Conservation (phyloP, 83 land plant genomes). For the Thuja plicata region DNA sequence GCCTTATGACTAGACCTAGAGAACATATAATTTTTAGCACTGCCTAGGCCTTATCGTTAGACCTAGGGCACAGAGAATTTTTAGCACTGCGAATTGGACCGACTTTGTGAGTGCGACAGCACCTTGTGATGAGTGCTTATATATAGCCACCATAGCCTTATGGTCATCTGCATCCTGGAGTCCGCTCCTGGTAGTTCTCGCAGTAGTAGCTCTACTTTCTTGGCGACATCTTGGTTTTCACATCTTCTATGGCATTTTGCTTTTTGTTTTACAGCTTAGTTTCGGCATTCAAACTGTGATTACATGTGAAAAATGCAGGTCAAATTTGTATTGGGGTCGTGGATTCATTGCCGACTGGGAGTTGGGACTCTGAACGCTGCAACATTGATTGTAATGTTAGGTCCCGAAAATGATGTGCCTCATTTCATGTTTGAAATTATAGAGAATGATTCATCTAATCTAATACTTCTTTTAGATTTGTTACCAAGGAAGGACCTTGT, state of each 20-base stretch:
- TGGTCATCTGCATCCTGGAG: background rate
- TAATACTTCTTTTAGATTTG: conserved; percentile 31
- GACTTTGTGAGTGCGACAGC: background rate
- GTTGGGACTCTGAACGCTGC: conserved; percentile 31
- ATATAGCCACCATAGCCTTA: background rate
- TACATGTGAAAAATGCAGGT: conserved; percentile 18
- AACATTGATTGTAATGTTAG: conserved; percentile 26
- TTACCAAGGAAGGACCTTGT: conserved; percentile 43
- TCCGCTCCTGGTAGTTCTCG: background rate
- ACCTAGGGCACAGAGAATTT: background rate
- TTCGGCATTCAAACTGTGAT: background rate
- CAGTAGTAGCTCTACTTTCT: background rate
- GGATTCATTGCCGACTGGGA: conserved; percentile 30
- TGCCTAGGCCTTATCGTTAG: too few species aligned
- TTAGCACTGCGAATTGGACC: background rate
- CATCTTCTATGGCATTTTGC: background rate
- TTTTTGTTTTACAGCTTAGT: background rate
- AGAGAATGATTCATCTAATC: conserved; percentile 19
- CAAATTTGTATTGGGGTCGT: conserved; percentile 33
- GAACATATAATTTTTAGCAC: too few species aligned
- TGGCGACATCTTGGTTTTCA: background rate
- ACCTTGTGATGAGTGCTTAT: background rate
- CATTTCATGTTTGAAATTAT: conserved; percentile 37
- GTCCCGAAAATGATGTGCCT: conserved; percentile 30
- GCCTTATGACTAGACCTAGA: too few species aligned